phyloP scores from a whole-genome alignment of 2,329 filamentous ascomycete species.

The Pyricularia sp. region DNA sequence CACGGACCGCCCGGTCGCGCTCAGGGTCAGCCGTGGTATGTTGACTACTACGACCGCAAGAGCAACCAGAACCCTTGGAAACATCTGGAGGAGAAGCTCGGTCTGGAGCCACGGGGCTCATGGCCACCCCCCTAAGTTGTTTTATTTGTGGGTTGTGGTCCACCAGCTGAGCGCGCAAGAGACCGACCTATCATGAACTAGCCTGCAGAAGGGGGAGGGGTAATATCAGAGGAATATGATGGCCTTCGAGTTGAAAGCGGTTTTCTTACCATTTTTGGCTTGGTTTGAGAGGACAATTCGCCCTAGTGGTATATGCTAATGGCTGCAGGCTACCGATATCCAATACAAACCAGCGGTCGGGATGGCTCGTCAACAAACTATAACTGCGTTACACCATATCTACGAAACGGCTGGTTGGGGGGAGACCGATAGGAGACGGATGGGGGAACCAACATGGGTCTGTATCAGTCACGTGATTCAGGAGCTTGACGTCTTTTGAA shows the following conservation, averaged over 20 bases:
- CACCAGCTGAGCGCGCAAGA: neutral
- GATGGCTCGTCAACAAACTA: neutral
- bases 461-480: neutral
- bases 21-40: slow-evolving; percentile 41
- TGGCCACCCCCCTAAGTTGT: slow-evolving; percentile 24
- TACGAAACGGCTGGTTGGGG: neutral
- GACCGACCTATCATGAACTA: neutral
- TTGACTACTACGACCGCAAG: slow-evolving; percentile 54
- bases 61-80: slow-evolving; percentile 66
- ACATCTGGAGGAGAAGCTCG: slow-evolving; percentile 33
- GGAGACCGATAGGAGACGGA: neutral
- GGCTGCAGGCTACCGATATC: neutral
- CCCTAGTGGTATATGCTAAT: neutral
- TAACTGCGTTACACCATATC: neutral
- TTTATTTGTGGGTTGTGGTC: neutral
- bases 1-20: slow-evolving; percentile 13
- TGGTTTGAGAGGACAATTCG: neutral
- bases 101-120: slow-evolving; percentile 27
- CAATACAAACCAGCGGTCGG: neutral
- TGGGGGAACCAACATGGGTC: neutral
- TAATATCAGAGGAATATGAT: neutral
- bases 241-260: neutral
- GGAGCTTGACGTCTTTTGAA: neutral
- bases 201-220: neutral
- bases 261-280: neutral